Base-by-base conservation (phyloP, 164 flowering plant genomes). In the Chimonanthus praecox region DNA sequence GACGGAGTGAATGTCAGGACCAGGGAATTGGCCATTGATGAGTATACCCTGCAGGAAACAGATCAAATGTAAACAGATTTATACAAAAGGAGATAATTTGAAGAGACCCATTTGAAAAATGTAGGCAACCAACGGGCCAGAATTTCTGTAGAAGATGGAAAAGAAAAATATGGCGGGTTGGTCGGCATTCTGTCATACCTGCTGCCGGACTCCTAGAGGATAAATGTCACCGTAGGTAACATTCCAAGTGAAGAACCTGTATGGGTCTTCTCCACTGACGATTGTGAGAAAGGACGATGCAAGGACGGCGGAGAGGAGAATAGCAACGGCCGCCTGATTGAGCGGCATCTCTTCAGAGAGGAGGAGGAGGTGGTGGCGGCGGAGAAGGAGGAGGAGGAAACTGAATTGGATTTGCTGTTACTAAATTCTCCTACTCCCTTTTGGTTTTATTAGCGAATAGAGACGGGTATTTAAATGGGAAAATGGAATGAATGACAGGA, bases 1-100 rank as follows among this genome's bases (percentile, higher is more conserved):
- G 4, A 86, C 90, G 1, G 85, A 78, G 74, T 84, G 61, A 15
- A 93, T 88, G 7, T 89, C 89, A 18, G 98, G 98, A 4, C 98
- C 98, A 0, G 98, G 98, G 80, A 91, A 93, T 67, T 84, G 88
- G 6, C 91, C 94, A 78, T 92, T 92, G 50, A 92, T 90, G 0
- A 92, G 80, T 69, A 91, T 92, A 11, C 92, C 96, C 94, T 92
- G 79, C 72, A 72, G 15, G 3, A 72, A 64, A 43, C 18, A 54
- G 66, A 63, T 2, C 16, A 63, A 21, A 21, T 18, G 20, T 62
- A 62, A 62, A 62, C n/a, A 10, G 13, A 51, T 51, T 10, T 11
- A 0, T 11, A 54, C 16, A 10, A n/a, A 54, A 54, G 16, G 60
- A 54, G 60, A 54, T 13, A 54, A 54, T 54, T 54, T 54, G 60